Conservation (phyloP, 306 rosid species). For the Fagus sylvatica region DNA sequence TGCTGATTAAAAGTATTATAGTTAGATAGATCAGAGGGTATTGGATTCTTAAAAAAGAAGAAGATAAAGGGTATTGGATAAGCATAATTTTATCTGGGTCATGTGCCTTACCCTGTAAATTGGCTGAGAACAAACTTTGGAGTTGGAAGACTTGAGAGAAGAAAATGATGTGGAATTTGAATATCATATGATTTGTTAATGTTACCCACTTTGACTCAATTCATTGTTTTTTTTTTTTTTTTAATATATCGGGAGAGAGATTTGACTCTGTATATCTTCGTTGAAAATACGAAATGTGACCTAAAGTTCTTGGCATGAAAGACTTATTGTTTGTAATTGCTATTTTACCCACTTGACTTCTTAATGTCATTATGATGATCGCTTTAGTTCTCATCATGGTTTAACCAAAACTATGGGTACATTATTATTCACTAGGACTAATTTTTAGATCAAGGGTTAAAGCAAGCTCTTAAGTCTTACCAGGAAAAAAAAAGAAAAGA, state of each 20-base stretch:
- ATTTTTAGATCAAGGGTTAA: not conserved
- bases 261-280: no score
- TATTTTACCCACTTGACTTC: not conserved
- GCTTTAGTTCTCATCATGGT: not conserved
- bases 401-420: not conserved
- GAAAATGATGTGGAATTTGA: not conserved
- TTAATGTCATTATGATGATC: no score
- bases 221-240: no score
- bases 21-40: not conserved
- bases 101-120: not conserved
- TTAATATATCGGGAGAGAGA: no score
- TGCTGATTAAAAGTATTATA: not conserved
- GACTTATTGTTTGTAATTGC: no score
- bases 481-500: no score
- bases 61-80: no score
- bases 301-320: no score
- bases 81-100: not conserved
- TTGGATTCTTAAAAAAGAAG: no score
- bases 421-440: not conserved
- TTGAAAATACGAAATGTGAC: no score
- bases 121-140: no score
- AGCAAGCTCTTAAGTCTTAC: not conserved
- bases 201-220: no score
- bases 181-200: not conserved
- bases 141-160: not conserved